Evolutionary conservation across 2,329 filamentous ascomycete species (phyloP).

Genomic region (Calonectria fujianensis): DNA sequence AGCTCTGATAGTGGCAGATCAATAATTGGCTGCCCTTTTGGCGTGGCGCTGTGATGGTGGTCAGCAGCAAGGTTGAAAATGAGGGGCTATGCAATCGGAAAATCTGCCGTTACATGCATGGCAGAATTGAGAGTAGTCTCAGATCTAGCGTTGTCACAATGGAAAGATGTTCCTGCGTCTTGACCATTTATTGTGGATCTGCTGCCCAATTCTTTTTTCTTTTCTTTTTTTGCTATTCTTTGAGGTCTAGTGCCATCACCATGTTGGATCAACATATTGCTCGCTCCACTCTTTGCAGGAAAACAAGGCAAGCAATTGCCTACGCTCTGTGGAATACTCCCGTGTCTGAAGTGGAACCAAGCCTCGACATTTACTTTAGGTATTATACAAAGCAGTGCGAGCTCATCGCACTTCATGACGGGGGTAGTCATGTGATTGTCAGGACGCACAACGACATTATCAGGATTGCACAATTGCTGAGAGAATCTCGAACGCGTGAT

Average conservation of each 20-base stretch:
- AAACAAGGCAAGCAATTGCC: not conserved
- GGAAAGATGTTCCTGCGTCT: no score
- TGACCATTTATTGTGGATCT: no score
- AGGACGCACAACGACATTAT: not conserved
- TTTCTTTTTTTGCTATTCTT: not conserved
- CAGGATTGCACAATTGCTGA: not conserved
- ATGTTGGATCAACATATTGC: not conserved
- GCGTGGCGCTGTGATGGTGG: not conserved
- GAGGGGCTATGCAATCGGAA: not conserved
- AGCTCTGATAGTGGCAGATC: not conserved
- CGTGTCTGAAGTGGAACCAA: not conserved
- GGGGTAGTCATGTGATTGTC: not conserved
- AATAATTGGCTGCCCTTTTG: not conserved
- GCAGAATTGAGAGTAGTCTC: not conserved
- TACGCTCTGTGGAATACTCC: not conserved
- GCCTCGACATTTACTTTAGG: not conserved
- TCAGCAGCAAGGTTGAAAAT: slow-evolving; percentile 3
- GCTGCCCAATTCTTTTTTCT: no score
- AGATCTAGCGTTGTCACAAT: not conserved
- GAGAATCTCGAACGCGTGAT: not conserved
- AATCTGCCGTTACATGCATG: not conserved
- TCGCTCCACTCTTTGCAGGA: not conserved
- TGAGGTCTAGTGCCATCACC: not conserved
- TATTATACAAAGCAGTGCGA: slow-evolving; percentile 2
- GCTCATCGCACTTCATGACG: not conserved